Base-by-base conservation (phyloP, 2,329 filamentous ascomycete genomes). In the Botrytis paeoniae region DNA sequence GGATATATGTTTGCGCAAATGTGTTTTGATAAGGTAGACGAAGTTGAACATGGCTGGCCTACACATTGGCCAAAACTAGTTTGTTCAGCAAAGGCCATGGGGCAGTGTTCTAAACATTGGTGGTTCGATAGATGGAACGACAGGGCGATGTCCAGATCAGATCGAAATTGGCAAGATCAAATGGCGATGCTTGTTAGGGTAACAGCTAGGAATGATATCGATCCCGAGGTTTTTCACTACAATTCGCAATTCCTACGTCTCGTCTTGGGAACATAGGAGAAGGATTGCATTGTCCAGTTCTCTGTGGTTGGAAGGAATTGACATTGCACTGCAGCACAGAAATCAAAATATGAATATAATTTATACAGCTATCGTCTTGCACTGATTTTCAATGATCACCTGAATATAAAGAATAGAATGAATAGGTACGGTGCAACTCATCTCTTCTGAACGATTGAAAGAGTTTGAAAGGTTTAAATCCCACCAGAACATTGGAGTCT, bases 171-270 rank as follows among this genome's bases (percentile, higher is more conserved):
- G 65, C 65, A 57, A 41, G 65, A 68, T 20, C 18, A 68, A 68
- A 57, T 68, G 65, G 65, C 65, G 18, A 68, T 32, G 32, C 65
- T 68, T 57, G 65, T 68, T 32, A 57, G 65, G 48, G 65, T 57
- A 32, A 68, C 48, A 41, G 65, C 65, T 32, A 68, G 65, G n/a
- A 41, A 68, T 68, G 65, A 57, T 41, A 25, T 68, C 22, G 65
- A 68, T 4, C 65, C 64, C 6, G 65, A 41, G 8, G 65, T 68
- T 10, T 68, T 68, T 18, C 48, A 57, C 14, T 68, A 41, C n/a
- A 57, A 68, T 57, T 68, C 35, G 35, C 65, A 68, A 51, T 68
- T 68, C 48, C 35, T 68, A 41, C 65, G 65, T 41, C 48, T 68
- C 35, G 65, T 68, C 35, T 41, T 68, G 48, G 48, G 64, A 54